Percentiles rank a stretch among this genome's conserved stretches.
Conservation (phyloP, 768 basidiomycete species). For the Tylopilus intermedius region DNA sequence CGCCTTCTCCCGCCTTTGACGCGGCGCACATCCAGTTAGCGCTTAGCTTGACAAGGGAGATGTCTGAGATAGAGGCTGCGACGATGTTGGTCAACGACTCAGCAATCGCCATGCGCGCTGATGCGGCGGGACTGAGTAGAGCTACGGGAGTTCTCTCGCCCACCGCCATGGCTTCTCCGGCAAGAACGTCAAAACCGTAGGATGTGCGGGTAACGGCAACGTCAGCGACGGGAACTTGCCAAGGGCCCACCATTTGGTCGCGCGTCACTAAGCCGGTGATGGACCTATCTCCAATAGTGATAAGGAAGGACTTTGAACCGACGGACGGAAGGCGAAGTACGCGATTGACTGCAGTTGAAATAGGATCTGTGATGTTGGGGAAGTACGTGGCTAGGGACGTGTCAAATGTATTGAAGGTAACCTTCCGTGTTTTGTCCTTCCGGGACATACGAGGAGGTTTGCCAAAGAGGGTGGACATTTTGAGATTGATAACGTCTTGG, state of each 20-base stretch:
- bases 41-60: constrained; percentile 84
- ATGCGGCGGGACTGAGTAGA: constrained; percentile 79
- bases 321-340: constrained; percentile 90
- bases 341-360: constrained; percentile 66
- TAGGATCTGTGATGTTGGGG: constrained; percentile 42
- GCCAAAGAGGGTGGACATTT: constrained; percentile 94
- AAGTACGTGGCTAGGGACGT: constrained; percentile 63
- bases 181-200: constrained; percentile 81
- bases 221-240: constrained; percentile 96
- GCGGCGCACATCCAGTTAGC: constrained; percentile 99
- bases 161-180: constrained; percentile 97
- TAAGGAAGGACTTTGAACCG: constrained; percentile 93
- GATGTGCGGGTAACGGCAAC: constrained; percentile 94
- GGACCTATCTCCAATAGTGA: constrained; percentile 94
- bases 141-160: constrained; percentile 95
- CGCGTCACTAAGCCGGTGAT: constrained; percentile 92
- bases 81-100: constrained; percentile 90
- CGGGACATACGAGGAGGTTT: constrained; percentile 91
- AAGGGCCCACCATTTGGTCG: constrained; percentile 99
- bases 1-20: constrained; percentile 82
- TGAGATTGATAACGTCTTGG: constrained; percentile 77
- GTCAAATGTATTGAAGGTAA: constrained; percentile 58
- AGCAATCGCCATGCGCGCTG: constrained; percentile 92
- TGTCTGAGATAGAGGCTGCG: constrained; percentile 67
- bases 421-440: constrained; percentile 47